These are phyloP conservation scores for Lentinula aciculospora DNA, from an alignment of 768 basidiomycete species.

Conservation along the genomic window DNA sequence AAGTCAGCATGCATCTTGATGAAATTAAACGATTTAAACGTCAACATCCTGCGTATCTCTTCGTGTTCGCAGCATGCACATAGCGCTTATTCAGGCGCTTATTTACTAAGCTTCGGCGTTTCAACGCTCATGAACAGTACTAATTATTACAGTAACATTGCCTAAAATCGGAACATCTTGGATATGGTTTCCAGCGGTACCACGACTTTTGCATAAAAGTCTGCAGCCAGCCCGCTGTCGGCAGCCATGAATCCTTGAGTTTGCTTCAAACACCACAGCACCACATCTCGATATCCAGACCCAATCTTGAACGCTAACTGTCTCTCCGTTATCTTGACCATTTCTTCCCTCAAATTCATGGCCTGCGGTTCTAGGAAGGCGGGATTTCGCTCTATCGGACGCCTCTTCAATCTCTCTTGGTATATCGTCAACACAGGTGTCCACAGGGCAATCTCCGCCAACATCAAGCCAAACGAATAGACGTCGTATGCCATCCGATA, in stretches of 20 bases:
- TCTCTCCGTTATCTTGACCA: not conserved
- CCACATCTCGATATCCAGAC: constrained; percentile 4
- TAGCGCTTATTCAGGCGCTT: no score
- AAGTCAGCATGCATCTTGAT: not conserved
- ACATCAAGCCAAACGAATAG: constrained; percentile 9
- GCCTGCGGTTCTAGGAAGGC: not conserved
- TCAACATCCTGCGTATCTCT: not conserved
- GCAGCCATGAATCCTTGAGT: not conserved
- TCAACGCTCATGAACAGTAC: no score
- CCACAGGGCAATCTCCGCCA: constrained; percentile 11
- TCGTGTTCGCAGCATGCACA: not conserved
- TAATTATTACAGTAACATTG: no score
- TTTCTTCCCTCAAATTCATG: not conserved
- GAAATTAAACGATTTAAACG: not conserved
- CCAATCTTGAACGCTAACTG: constrained; percentile 8
- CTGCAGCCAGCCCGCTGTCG: constrained; percentile 7
- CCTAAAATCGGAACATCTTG: not conserved
- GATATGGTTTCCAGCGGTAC: constrained; percentile 4
- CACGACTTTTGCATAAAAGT: constrained; percentile 9
- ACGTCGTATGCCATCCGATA: constrained; percentile 12
- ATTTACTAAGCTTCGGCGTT: no score
- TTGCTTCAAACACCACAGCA: constrained; percentile 9
- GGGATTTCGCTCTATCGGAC: not conserved
- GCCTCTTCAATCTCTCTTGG: not conserved
- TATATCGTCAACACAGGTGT: constrained; percentile 2